A percentile compares a stretch with the other conserved stretches of the same genome.
Conservation (phyloP, 352 stramenopile genomes). For the Globisporangium parvum region DNA sequence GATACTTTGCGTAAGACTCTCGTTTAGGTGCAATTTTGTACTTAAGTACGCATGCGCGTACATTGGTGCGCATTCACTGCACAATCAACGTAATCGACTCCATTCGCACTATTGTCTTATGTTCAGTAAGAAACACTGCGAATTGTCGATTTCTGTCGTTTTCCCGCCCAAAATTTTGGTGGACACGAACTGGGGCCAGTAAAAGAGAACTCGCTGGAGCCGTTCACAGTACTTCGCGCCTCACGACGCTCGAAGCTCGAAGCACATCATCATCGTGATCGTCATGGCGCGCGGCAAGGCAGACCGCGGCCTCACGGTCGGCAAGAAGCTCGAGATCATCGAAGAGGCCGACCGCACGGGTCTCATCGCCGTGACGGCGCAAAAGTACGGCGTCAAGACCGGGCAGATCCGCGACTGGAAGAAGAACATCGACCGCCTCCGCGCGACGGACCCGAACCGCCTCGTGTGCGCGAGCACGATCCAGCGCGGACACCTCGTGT, state of each 20-base stretch:
- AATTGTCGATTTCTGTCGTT: background rate
- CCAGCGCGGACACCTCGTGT: conserved; percentile 77
- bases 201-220: conserved; percentile 36
- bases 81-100: no score
- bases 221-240: conserved; percentile 16
- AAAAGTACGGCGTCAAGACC: conserved; percentile 85
- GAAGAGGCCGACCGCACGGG: conserved; percentile 79
- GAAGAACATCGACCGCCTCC: conserved; percentile 77
- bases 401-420: conserved; percentile 87
- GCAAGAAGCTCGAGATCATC: conserved; percentile 89
- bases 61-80: no score
- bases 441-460: conserved; percentile 68
- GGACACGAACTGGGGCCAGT: conserved; percentile 16
- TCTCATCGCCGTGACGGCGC: conserved; percentile 64
- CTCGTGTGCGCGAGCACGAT: conserved; percentile 80
- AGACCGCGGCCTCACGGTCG: conserved; percentile 70
- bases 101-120: no score
- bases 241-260: background rate
- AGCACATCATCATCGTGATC: background rate
- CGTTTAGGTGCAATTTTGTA: no score
- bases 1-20: no score
- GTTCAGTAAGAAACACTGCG: no score
- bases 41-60: no score
- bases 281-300: conserved; percentile 80
- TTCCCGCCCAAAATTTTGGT: conserved; percentile 1